Base-by-base conservation (phyloP, 345 rosid species). In the Murraya paniculata region DNA sequence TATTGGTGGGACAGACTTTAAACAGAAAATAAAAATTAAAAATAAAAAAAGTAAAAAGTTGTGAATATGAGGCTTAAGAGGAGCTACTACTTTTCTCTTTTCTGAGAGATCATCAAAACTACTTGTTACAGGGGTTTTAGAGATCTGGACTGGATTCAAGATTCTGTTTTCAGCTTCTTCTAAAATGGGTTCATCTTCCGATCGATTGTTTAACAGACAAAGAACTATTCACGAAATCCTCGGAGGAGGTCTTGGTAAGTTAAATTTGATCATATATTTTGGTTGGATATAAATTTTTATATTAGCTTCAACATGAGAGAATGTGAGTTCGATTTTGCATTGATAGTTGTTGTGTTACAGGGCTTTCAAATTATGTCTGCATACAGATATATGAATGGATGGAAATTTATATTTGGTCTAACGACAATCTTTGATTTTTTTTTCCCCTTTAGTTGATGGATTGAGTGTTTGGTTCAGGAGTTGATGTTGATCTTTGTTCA, bases 231-330 rank as follows among this genome's bases (percentile, higher is more conserved):
- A 93, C 83, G 90, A 94, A 84, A 85, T 94, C 83, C 88, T 97
- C 13, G 98, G 99, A 67, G 94, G 94, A 56, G 92, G 94, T 76
- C 83, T 88, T 78, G 87, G 98, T 96, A 78, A 84, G 90, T 81
- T 56, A 55, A 71, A 33, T 21, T 24, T n/a, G 45, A 57, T 72
- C 31, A 19, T 50, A 0, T 14, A 4, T 13, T 45, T 45, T 45
- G 50, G 18, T 45, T 13, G 50, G 50, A 45, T 45, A 45, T 45
- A 45, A 45, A 0, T 11, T 45, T 11, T 45, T 45, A 13, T 45
- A 45, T 45, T 22, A 33, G 45, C 0, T 35, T 61, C 35, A 10
- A 14, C 30, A 28, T 28, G 31, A 27, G 67, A 62, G 70, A 65
- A 35, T 35, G 48, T 21, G 70, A 65, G 6, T 68, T 3, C 14